Conservation (phyloP, 129 eudicot genomes). For the Kitagawia praeruptora region DNA sequence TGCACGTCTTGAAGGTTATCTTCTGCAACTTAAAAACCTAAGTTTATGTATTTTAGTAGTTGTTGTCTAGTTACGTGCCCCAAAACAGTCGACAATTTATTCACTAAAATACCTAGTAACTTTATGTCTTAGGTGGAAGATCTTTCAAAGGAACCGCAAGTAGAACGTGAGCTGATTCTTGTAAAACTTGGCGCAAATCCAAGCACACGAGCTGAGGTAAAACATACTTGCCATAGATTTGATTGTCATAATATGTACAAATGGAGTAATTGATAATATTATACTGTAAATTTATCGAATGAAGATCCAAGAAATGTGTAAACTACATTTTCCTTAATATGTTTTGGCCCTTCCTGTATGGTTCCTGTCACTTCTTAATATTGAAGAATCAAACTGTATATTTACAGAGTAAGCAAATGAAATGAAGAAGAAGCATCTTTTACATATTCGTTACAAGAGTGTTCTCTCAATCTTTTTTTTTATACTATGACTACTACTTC, state of each 20-base stretch:
- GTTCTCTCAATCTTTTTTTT: too few species aligned
- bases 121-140: conserved; percentile 65
- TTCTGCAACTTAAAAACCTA: neutral
- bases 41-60: neutral
- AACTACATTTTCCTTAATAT: neutral
- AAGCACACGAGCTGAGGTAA: conserved; percentile 62
- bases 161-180: conserved; percentile 94
- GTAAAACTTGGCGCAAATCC: conserved; percentile 67
- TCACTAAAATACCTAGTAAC: neutral
- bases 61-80: neutral
- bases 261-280: too few species aligned
- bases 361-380: too few species aligned
- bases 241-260: neutral
- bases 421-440: too few species aligned
- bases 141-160: conserved; percentile 81
- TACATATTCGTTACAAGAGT: too few species aligned
- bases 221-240: neutral
- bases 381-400: too few species aligned
- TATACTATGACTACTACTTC: too few species aligned
- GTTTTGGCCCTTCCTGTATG: neutral
- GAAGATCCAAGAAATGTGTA: neutral
- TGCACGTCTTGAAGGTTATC: conserved; percentile 72
- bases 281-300: neutral
- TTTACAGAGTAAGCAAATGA: too few species aligned
- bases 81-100: neutral